Evolutionary conservation across 352 stramenopile species (phyloP), one percentile per base, ranked within the genome.

Genomic region (Pythium periplocum): DNA sequence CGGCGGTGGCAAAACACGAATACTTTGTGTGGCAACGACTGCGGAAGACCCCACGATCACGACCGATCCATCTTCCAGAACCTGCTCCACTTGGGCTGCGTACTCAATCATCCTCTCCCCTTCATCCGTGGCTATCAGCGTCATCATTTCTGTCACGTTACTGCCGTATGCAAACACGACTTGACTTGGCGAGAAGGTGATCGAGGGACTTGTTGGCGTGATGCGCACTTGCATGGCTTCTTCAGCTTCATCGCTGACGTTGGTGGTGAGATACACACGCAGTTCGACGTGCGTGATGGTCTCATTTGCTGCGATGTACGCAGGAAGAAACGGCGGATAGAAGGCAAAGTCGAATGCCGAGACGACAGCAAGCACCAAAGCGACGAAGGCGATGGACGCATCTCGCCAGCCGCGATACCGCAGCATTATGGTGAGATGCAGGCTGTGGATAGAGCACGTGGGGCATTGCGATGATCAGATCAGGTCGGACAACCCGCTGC

Each of bases 1-100:
- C 17, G 79, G 77, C 30, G 66, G 48, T 9, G 66, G 31, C 2
- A 90, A 51, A 4, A 87, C 64, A 0, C 58, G 37, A 39, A 90
- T 66, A 2, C 49, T 38, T 36, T 75, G 62, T 0, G 48, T 36
- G 2, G 36, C 48, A n/a, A 68, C 33, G 7, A 56, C 38, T 3
- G 43, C 55, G 0, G 59, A 42, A 12, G 43, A 35, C 36, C 52
- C 4, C 1, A 51, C 17, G 30, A 57, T 12, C 17, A 45, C 30
- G 11, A 39, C 11, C 1, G 6, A 17, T 1, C n/a, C 59, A 17
- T 62, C 44, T 7, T 52, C 26, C 1, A 66, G 4, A 3, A 26
- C 17, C 17, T 40, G 10, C 41, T 62, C 60, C 8, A 63, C 39
- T 32, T 62, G 50, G 11, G 48, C 45, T 17, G 38, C 6, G 31